These are phyloP conservation scores for Cinchona pubescens DNA, from an alignment of 257 asterid species.

Conservation along the genomic window DNA sequence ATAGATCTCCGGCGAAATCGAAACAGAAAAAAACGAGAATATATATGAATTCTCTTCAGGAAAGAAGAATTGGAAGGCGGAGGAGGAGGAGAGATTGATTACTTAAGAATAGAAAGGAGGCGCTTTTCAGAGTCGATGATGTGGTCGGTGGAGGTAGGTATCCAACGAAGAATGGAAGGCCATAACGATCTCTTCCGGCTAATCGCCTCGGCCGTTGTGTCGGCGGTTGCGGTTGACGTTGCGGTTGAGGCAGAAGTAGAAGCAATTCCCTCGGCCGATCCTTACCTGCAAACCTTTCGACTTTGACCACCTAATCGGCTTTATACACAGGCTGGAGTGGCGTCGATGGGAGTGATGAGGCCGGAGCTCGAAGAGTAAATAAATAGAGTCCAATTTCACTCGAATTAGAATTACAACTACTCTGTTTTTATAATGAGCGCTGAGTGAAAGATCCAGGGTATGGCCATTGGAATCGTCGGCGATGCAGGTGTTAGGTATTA, in stretches of 20 bases:
- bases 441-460: too few species aligned
- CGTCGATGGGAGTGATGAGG: too few species aligned
- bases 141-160: slow-evolving; percentile 89
- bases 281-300: slow-evolving; percentile 24
- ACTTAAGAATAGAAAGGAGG: slow-evolving; percentile 71
- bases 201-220: slow-evolving; percentile 7
- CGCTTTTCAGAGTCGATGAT: slow-evolving; percentile 86
- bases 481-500: slow-evolving; percentile 78
- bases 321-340: too few species aligned
- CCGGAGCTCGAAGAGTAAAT: too few species aligned
- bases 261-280: slow-evolving; percentile 67
- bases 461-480: slow-evolving; percentile 75
- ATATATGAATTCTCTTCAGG: too few species aligned
- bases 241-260: slow-evolving; percentile 24
- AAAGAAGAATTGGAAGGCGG: too few species aligned
- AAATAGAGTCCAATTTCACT: neutral
- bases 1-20: neutral
- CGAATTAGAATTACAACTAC: neutral
- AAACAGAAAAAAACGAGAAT: neutral
- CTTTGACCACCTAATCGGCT: slow-evolving; percentile 34
- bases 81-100: slow-evolving; percentile 1
- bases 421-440: neutral
- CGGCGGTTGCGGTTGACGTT: slow-evolving; percentile 20
- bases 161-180: slow-evolving; percentile 81
- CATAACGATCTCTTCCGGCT: slow-evolving; percentile 44